Evolutionary conservation across 2,329 filamentous ascomycete genomes (phyloP), one percentile per base, ranked within the genome.

Genomic region (Paraphoma chrysanthemicola): DNA sequence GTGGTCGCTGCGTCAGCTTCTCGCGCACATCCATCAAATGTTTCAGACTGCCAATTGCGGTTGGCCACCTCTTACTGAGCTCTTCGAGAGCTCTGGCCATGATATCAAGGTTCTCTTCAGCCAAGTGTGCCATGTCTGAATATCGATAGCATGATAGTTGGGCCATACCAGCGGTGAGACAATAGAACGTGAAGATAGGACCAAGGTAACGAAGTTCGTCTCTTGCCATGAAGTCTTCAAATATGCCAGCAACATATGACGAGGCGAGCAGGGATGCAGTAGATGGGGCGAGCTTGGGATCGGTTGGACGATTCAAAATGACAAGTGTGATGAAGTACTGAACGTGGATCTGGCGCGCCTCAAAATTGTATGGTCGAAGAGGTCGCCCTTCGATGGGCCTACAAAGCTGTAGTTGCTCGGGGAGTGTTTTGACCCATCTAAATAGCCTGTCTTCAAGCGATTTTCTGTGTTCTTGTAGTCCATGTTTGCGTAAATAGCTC

Each of bases 151-250:
- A 74, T 2, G 77, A 78, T 0, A 79, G 69, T n/a, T 78, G 70
- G 0, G 76, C 70, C 33, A 79, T 66, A 0, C 78, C 78, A 2
- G 78, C 76, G 11, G 73, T 74, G 3, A 79, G 67, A 14, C 74
- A 75, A 49, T 79, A 79, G 58, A 80, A 79, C 4, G 78, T 77
- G 51, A 76, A 79, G 4, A 78, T 76, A 0, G 78, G 76, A 0
- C 77, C 78, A 1, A 79, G 61, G 28, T 75, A 78, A 18, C 75
- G 72, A 10, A 80, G 68, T 46, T 81, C 77, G 48, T 78, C 77
- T 0, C 75, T 66, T 18, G 77, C 71, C 18, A 80, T 71, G 44
- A 80, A 77, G 42, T 80, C 78, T 58, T 80, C 78, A 39, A 79
- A 80, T 5, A 80, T 77, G 0, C 78, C 77, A 0, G 75, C 77